Evolutionary conservation across 2,329 filamentous ascomycete genomes (phyloP).

Genomic region (Botrytis paeoniae): DNA sequence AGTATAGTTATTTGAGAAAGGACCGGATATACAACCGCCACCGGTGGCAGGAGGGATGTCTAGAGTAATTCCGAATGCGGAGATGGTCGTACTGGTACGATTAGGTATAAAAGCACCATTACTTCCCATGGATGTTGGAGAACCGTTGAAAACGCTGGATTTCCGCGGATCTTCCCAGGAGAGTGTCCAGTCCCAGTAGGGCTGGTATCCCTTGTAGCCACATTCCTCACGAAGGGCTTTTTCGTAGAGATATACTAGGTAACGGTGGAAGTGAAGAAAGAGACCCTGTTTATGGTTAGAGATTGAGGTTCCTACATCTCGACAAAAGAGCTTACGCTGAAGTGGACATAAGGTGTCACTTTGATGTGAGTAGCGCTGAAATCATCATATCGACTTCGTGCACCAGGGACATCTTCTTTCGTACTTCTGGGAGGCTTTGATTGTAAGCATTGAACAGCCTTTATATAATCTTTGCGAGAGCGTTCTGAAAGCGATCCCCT

Average conservation of each 20-base stretch:
- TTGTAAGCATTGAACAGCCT: slow-evolving; percentile 42
- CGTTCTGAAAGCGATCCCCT: slow-evolving; percentile 10
- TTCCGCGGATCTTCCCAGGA: slow-evolving; percentile 41
- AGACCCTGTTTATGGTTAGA: slow-evolving; percentile 11
- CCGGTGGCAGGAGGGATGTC: slow-evolving; percentile 49
- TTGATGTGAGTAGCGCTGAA: slow-evolving; percentile 41
- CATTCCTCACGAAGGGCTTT: slow-evolving; percentile 44
- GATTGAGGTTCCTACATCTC: too few species aligned
- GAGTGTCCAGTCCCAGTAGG: slow-evolving; percentile 26
- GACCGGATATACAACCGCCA: slow-evolving; percentile 46
- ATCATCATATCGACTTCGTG: slow-evolving; percentile 39
- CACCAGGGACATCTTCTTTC: slow-evolving; percentile 33
- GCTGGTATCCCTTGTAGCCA: slow-evolving; percentile 44
- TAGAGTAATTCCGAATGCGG: slow-evolving; percentile 27
- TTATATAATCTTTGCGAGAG: slow-evolving; percentile 36
- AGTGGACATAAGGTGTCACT: slow-evolving; percentile 34
- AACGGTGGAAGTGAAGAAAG: slow-evolving; percentile 39
- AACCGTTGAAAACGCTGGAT: slow-evolving; percentile 55
- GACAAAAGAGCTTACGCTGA: slow-evolving; percentile 24
- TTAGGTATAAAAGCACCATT: slow-evolving; percentile 43
- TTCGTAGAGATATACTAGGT: slow-evolving; percentile 44
- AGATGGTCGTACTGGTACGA: slow-evolving; percentile 31
- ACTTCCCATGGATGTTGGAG: slow-evolving; percentile 48
- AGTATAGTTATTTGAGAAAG: background rate
- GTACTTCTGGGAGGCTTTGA: slow-evolving; percentile 37